Percentiles rank a stretch among this genome's conserved stretches.
Conservation (phyloP, 2,329 filamentous ascomycete species). For the Rhynchosporium graminicola region DNA sequence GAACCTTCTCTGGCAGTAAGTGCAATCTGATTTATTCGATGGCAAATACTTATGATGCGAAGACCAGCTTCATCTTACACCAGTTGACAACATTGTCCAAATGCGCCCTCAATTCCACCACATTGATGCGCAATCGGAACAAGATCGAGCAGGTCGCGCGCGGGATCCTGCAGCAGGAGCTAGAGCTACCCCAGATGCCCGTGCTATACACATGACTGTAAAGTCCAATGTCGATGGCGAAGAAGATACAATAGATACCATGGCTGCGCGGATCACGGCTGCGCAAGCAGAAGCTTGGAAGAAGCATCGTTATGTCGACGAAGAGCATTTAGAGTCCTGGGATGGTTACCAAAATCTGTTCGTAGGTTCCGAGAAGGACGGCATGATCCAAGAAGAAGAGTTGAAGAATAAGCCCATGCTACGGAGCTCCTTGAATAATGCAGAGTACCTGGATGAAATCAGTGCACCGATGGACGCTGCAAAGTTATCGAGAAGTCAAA, state of each 20-base stretch:
- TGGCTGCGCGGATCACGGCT: slow-evolving; percentile 70
- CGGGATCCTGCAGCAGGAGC: slow-evolving; percentile 38
- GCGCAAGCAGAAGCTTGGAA: slow-evolving; percentile 86
- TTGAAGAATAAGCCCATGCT: slow-evolving; percentile 42
- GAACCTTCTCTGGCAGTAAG: slow-evolving; percentile 81
- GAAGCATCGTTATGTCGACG: slow-evolving; percentile 76
- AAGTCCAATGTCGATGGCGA: slow-evolving; percentile 74
- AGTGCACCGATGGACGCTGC: slow-evolving; percentile 49
- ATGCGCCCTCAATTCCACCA: slow-evolving; percentile 92
- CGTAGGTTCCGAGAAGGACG: slow-evolving; percentile 29
- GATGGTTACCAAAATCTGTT: slow-evolving; percentile 74
- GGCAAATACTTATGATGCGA: slow-evolving; percentile 16
- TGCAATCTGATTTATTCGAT: slow-evolving; percentile 25
- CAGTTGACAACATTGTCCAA: slow-evolving; percentile 79
- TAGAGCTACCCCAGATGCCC: slow-evolving; percentile 52
- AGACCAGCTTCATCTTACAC: slow-evolving; percentile 87
- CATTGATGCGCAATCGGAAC: slow-evolving; percentile 79
- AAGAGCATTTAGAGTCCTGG: slow-evolving; percentile 76
- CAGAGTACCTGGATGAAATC: slow-evolving; percentile 63
- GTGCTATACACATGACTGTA: slow-evolving; percentile 83
- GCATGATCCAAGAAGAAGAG: slow-evolving; percentile 25
- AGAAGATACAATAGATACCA: slow-evolving; percentile 66
- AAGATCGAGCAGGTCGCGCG: slow-evolving; percentile 49
- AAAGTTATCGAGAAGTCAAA: slow-evolving; percentile 37
- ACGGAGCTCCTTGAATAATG: slow-evolving; percentile 55